A percentile compares a stretch with the other conserved stretches of the same genome.
Evolutionary conservation across 164 flowering plant species (phyloP).

Genomic region (Annona cherimola): DNA sequence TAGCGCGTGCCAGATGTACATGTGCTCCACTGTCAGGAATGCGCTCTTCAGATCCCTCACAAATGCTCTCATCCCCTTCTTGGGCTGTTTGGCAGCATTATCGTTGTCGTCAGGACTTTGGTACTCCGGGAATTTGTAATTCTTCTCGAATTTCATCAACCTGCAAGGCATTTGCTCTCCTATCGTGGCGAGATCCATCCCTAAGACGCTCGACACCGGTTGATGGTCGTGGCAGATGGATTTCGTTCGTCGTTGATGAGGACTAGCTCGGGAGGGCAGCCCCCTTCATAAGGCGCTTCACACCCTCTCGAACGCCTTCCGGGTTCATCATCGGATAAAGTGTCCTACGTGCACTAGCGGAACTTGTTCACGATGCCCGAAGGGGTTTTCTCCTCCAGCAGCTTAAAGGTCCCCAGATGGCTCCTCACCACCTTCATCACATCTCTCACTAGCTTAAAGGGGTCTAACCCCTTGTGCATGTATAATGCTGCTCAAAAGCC

Average conservation of each 20-base stretch:
- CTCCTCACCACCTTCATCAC: constrained; percentile 40
- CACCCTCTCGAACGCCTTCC: constrained; percentile 51
- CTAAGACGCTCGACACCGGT: constrained; percentile 34
- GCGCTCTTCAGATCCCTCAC: constrained; percentile 59
- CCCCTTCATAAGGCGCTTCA: constrained; percentile 53
- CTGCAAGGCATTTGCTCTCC: constrained; percentile 76
- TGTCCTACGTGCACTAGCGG: constrained; percentile 89
- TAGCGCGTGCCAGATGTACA: constrained; percentile 94
- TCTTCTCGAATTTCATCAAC: constrained; percentile 51
- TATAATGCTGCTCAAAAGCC: constrained; percentile 37
- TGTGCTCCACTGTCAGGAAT: constrained; percentile 57
- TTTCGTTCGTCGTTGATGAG: constrained; percentile 79
- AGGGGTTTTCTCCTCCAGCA: constrained; percentile 41
- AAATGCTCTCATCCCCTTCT: constrained; percentile 66
- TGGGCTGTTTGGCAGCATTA: background rate
- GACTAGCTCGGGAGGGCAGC: constrained; percentile 65
- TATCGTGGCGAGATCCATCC: constrained; percentile 39
- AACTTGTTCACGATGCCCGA: constrained; percentile 60
- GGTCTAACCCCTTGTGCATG: constrained; percentile 66
- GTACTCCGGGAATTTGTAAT: constrained; percentile 56
- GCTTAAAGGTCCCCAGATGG: constrained; percentile 43
- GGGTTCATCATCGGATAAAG: constrained; percentile 57
- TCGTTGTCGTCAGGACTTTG: constrained; percentile 14
- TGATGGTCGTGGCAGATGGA: constrained; percentile 47
- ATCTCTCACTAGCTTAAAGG: constrained; percentile 42